These are phyloP conservation scores for Baudoinia panamericana DNA, from an alignment of 495 filamentous ascomycete species.

Conservation along the genomic window DNA sequence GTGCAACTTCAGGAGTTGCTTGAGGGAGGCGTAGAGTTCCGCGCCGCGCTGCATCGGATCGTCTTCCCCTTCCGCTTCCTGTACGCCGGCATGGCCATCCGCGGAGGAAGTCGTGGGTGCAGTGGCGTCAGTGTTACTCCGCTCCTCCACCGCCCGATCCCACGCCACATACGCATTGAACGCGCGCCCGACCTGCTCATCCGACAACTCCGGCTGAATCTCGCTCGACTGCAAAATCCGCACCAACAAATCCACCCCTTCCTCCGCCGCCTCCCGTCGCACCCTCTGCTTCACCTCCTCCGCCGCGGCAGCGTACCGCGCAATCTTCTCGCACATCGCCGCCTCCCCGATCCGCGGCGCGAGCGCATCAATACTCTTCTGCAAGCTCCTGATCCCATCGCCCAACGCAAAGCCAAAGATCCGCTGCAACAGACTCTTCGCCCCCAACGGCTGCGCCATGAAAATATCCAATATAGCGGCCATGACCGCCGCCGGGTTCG, in stretches of 20 bases:
- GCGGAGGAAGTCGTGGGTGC: too few relatives aligned
- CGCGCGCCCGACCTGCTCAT: conserved; percentile 64
- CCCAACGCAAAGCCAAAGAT: conserved; percentile 85
- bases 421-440: conserved; percentile 77
- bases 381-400: conserved; percentile 73
- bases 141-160: conserved; percentile 84
- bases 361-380: conserved; percentile 71
- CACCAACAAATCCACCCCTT: conserved; percentile 71
- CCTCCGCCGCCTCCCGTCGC: conserved; percentile 52
- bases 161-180: conserved; percentile 96
- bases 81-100: too few relatives aligned
- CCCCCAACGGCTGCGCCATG: conserved; percentile 83
- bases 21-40: conserved; percentile 81
- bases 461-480: conserved; percentile 83
- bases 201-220: conserved; percentile 51
- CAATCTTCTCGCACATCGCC: conserved; percentile 69
- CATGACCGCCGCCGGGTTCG: conserved; percentile 95
- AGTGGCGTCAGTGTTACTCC: conserved; percentile 55
- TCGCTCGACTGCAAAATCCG: conserved; percentile 64
- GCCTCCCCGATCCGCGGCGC: conserved; percentile 60
- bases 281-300: conserved; percentile 62
- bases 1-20: conserved; percentile 87
- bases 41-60: conserved; percentile 78
- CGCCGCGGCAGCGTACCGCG: conserved; percentile 58
- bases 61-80: too few relatives aligned